Percentiles rank a stretch among this genome's conserved stretches.
phyloP scores from a whole-genome alignment of 2,329 filamentous ascomycete genomes.

The Myriosclerotinia duriaeana region DNA sequence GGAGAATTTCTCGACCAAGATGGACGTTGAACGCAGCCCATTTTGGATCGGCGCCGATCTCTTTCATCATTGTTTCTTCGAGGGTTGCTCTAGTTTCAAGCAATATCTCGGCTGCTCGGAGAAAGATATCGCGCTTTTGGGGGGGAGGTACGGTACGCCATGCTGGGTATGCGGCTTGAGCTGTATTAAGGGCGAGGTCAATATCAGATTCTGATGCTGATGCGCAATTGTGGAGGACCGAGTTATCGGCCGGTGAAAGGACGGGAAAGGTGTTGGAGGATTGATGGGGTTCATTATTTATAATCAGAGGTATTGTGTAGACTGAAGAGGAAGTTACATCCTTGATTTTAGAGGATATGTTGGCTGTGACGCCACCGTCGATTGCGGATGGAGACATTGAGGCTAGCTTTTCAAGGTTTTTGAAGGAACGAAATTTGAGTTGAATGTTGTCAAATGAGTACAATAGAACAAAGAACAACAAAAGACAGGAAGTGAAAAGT shows the following conservation, averaged over 20 bases:
- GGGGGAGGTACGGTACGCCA: constrained; percentile 66
- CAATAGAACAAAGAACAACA: neutral
- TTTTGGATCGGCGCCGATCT: constrained; percentile 48
- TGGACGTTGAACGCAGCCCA: constrained; percentile 45
- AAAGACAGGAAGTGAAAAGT: neutral
- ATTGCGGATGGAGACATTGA: constrained; percentile 9
- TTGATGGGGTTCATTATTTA: constrained; percentile 47
- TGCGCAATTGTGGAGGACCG: constrained; percentile 55
- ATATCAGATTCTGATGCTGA: constrained; percentile 58
- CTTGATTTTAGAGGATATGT: neutral
- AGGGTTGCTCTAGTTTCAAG: constrained; percentile 54
- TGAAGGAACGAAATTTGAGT: neutral
- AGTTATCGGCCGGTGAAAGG: constrained; percentile 53
- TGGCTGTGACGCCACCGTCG: neutral
- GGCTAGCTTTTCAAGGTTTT: neutral
- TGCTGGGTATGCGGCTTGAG: constrained; percentile 64
- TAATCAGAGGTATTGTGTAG: constrained; percentile 45
- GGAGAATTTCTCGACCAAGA: constrained; percentile 43
- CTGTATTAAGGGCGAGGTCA: constrained; percentile 52
- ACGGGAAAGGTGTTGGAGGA: constrained; percentile 55
- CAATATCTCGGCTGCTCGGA: constrained; percentile 66
- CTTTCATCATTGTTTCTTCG: constrained; percentile 54
- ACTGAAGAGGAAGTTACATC: constrained; percentile 10
- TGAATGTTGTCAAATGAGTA: neutral
- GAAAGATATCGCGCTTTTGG: constrained; percentile 66